These are phyloP conservation scores for Salicornia ramosissima DNA, from an alignment of 148 eudicot genomes.

Conservation along the genomic window DNA sequence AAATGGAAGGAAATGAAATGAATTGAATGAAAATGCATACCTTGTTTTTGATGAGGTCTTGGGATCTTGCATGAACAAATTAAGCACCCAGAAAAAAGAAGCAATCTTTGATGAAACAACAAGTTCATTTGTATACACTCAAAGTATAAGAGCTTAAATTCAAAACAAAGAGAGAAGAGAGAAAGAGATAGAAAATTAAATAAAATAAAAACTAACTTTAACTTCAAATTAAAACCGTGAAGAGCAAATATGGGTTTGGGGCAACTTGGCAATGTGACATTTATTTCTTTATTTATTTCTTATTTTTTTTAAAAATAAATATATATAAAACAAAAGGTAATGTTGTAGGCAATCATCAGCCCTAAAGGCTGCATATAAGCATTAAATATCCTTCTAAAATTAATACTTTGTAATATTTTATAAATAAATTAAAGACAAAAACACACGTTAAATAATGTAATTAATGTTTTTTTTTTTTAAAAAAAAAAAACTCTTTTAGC, in stretches of 20 bases:
- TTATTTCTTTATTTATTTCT: constrained; percentile 9
- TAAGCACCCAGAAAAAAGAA: constrained; percentile 21
- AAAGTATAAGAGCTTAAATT: too few relatives aligned
- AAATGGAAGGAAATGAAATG: constrained; percentile 1
- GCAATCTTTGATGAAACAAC: constrained; percentile 17
- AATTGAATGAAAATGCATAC: constrained; percentile 17
- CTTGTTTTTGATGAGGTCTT: constrained; percentile 47
- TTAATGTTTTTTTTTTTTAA: too few relatives aligned
- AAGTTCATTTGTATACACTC: constrained; percentile 26
- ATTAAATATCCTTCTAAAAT: too few relatives aligned
- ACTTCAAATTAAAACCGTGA: constrained; percentile 6
- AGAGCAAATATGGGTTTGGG: background rate
- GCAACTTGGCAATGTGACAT: constrained; percentile 19
- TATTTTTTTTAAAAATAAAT: too few relatives aligned
- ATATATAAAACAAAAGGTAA: too few relatives aligned
- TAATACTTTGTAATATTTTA: too few relatives aligned
- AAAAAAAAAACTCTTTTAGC: too few relatives aligned
- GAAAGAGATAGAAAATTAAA: too few relatives aligned
- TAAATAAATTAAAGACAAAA: too few relatives aligned
- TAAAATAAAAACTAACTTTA: constrained; percentile 2
- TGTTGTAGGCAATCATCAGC: too few relatives aligned
- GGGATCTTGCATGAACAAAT: constrained; percentile 91
- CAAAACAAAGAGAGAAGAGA: background rate
- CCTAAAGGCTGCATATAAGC: too few relatives aligned
- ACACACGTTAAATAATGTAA: too few relatives aligned